These are phyloP conservation scores for Sapria himalayana DNA, from an alignment of 345 rosid genomes.

Conservation along the genomic window DNA sequence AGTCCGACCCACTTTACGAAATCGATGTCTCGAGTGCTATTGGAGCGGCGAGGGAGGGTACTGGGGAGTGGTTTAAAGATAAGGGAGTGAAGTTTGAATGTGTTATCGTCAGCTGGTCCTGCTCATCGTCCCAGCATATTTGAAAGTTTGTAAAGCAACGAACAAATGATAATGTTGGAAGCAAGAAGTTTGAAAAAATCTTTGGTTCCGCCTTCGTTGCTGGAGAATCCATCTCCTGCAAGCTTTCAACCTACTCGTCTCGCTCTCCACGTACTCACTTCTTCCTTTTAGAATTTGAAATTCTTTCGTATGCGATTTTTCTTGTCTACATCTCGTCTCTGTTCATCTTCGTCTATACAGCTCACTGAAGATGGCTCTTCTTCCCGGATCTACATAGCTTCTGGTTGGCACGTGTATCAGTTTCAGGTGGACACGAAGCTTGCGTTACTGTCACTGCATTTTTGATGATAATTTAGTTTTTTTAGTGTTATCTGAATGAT, in stretches of 20 bases:
- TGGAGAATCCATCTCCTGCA: slow-evolving; percentile 40
- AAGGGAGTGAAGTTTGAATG: no score
- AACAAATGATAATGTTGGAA: slow-evolving; percentile 13
- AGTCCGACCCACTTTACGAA: no score
- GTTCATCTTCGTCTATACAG: slow-evolving; percentile 9
- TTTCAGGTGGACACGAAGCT: no score
- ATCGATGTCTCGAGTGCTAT: no score
- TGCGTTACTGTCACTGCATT: no score
- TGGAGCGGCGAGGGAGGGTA: no score
- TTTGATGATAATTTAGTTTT: no score
- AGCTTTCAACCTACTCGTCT: slow-evolving; percentile 48
- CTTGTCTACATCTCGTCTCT: not conserved
- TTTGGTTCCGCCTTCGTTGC: slow-evolving; percentile 22
- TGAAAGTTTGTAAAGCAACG: no score
- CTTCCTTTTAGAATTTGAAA: not conserved
- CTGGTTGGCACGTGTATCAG: slow-evolving; percentile 33
- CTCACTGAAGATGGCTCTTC: slow-evolving; percentile 22
- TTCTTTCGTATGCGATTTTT: not conserved
- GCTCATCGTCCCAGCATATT: no score
- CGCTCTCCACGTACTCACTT: slow-evolving; percentile 28
- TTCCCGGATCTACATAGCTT: slow-evolving; percentile 42
- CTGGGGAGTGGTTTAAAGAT: no score
- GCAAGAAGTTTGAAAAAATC: slow-evolving; percentile 35
- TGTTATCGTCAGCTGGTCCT: no score
- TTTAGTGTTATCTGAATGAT: no score